These are phyloP conservation scores for Colletotrichum sidae DNA, from an alignment of 2,329 filamentous ascomycete genomes.

Conservation along the genomic window DNA sequence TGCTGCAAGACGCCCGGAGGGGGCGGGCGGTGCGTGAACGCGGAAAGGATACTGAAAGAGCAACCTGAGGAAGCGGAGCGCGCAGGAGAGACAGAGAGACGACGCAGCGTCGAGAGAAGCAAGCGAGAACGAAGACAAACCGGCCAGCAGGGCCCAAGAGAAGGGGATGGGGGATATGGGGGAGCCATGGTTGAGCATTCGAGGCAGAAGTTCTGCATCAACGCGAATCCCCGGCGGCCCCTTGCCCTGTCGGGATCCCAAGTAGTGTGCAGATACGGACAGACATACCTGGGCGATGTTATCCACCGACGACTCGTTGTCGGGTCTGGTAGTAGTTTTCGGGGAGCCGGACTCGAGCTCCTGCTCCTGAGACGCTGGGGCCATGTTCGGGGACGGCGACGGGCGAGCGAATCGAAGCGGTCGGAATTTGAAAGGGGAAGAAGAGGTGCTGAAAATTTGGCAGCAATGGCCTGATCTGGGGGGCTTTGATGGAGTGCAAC, in stretches of 20 bases:
- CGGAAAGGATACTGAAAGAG: conserved; percentile 17
- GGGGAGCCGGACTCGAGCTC: conserved; percentile 35
- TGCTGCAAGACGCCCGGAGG: background rate
- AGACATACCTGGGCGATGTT: conserved; percentile 37
- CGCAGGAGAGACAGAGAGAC: conserved; percentile 3
- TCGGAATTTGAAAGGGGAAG: conserved; percentile 8
- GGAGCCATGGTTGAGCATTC: conserved; percentile 7
- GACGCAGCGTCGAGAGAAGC: background rate
- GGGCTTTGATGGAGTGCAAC: conserved; percentile 25
- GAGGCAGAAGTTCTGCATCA: conserved; percentile 22
- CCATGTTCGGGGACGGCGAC: conserved; percentile 34
- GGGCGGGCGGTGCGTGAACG: conserved; percentile 5
- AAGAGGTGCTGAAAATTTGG: conserved; percentile 16
- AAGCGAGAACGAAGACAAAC: background rate
- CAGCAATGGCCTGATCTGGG: conserved; percentile 36
- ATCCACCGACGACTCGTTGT: conserved; percentile 34
- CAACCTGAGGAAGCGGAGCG: conserved; percentile 1
- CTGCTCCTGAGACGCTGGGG: conserved; percentile 35
- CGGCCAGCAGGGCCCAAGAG: background rate
- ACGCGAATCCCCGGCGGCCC: conserved; percentile 16
- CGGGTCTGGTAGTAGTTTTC: conserved; percentile 30
- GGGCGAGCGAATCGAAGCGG: conserved; percentile 26
- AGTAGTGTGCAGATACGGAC: conserved; percentile 25
- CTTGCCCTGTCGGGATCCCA: conserved; percentile 22
- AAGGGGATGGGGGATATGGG: conserved; percentile 8